These are phyloP conservation scores for Crucihimalaya himalaica DNA, from an alignment of 345 rosid species.

Conservation along the genomic window DNA sequence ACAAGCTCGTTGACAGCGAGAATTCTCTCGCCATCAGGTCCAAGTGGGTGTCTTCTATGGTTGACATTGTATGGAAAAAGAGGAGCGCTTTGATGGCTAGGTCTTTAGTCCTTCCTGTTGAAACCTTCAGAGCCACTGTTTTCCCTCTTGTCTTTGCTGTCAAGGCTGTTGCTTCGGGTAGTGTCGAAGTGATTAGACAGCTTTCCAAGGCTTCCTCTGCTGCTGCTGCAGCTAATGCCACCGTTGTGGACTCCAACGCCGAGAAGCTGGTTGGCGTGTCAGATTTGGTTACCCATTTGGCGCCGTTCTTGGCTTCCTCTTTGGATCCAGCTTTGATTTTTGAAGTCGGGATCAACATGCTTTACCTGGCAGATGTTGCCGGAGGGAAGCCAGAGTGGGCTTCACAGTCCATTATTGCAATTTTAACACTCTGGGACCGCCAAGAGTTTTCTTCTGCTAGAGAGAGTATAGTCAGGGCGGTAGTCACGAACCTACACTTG, in stretches of 20 bases:
- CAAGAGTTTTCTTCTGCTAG: conserved; percentile 98
- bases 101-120: conserved; percentile 82
- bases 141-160: conserved; percentile 87
- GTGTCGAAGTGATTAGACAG: conserved; percentile 70
- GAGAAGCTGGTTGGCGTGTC: conserved; percentile 90
- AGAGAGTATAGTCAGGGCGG: conserved; percentile 97
- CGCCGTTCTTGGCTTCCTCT: conserved; percentile 88
- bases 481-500: conserved; percentile 87
- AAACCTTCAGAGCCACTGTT: conserved; percentile 81
- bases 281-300: conserved; percentile 83
- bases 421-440: conserved; percentile 96
- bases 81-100: conserved; percentile 81
- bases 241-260: conserved; percentile 66
- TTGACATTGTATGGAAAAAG: conserved; percentile 80
- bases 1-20: conserved; percentile 93
- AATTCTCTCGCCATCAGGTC: conserved; percentile 89
- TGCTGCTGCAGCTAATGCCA: conserved; percentile 40
- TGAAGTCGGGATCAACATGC: conserved; percentile 94
- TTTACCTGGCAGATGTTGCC: conserved; percentile 93
- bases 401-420: conserved; percentile 86
- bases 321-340: conserved; percentile 93
- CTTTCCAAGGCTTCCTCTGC: conserved; percentile 58
- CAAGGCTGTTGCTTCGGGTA: conserved; percentile 89
- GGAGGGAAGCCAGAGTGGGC: conserved; percentile 99
- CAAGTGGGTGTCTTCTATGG: conserved; percentile 88